These are phyloP conservation scores for Musa schizocarpa DNA, from an alignment of 176 grass and related monocot genomes.

Conservation along the genomic window DNA sequence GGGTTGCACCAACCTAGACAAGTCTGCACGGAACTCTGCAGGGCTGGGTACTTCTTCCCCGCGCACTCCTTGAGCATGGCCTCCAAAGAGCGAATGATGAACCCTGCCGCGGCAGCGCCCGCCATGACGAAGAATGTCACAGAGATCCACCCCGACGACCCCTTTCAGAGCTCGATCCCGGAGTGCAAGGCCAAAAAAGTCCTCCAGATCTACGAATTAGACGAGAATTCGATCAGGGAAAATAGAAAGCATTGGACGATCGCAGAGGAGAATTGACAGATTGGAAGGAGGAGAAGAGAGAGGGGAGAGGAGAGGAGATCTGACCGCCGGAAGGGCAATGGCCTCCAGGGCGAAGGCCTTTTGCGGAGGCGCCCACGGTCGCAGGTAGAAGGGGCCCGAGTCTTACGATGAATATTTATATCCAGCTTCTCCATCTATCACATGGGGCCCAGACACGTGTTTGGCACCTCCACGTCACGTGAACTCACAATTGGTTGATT, in stretches of 20 bases:
- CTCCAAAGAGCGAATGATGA: slow-evolving; percentile 93
- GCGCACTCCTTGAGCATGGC: slow-evolving; percentile 98
- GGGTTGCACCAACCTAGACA: slow-evolving; percentile 56
- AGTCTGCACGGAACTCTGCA: slow-evolving; percentile 82
- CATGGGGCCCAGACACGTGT: too few relatives aligned
- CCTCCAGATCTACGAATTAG: neutral
- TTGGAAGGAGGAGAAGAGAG: too few relatives aligned
- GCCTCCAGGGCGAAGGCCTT: neutral
- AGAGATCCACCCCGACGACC: neutral
- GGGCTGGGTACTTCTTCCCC: slow-evolving; percentile 67
- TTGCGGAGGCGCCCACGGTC: neutral
- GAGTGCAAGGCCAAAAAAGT: neutral
- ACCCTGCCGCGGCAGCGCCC: slow-evolving; percentile 86
- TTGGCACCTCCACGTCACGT: too few relatives aligned
- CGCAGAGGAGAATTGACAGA: neutral
- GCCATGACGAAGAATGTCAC: slow-evolving; percentile 45
- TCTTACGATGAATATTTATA: too few relatives aligned
- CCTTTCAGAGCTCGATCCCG: neutral
- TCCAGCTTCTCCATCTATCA: too few relatives aligned
- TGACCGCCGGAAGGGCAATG: neutral
- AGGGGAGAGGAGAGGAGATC: neutral
- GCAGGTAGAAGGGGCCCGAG: too few relatives aligned
- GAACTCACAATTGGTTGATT: too few relatives aligned
- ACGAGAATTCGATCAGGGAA: neutral
- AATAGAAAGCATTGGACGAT: neutral